These are phyloP conservation scores for Colletotrichum lentis DNA, from an alignment of 2,329 filamentous ascomycete genomes.

Conservation along the genomic window DNA sequence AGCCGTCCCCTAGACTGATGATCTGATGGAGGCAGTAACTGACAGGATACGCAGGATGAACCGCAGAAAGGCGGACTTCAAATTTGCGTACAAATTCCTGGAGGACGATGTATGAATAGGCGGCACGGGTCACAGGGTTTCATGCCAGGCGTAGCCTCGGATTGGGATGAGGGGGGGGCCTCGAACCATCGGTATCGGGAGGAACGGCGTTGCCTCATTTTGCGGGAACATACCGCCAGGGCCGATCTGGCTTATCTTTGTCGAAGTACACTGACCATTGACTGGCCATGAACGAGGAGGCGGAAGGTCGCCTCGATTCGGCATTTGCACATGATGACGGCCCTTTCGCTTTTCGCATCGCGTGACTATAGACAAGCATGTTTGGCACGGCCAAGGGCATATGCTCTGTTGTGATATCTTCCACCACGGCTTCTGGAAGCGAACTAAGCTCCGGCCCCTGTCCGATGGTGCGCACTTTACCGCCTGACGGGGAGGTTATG, in stretches of 20 bases:
- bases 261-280: slow-evolving; percentile 36
- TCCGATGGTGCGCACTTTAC: background rate
- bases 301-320: slow-evolving; percentile 12
- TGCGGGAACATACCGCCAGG: slow-evolving; percentile 32
- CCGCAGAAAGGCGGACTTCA: slow-evolving; percentile 95
- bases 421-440: background rate
- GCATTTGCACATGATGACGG: slow-evolving; percentile 28
- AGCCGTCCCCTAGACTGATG: slow-evolving; percentile 48
- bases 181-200: slow-evolving; percentile 27
- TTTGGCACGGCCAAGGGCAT: slow-evolving; percentile 7
- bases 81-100: slow-evolving; percentile 97
- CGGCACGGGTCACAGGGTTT: slow-evolving; percentile 30
- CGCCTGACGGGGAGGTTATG: background rate
- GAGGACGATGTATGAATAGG: slow-evolving; percentile 80
- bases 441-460: background rate
- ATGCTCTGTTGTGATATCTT: slow-evolving; percentile 9
- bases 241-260: slow-evolving; percentile 30
- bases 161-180: slow-evolving; percentile 31
- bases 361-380: slow-evolving; percentile 22
- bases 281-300: slow-evolving; percentile 28
- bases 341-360: slow-evolving; percentile 14
- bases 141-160: slow-evolving; percentile 34
- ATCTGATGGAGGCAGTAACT: slow-evolving; percentile 23
- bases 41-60: slow-evolving; percentile 79
- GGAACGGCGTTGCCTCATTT: slow-evolving; percentile 37